phyloP scores from a whole-genome alignment of 192 early-diverging fungal species.

The Endogone sp. region DNA sequence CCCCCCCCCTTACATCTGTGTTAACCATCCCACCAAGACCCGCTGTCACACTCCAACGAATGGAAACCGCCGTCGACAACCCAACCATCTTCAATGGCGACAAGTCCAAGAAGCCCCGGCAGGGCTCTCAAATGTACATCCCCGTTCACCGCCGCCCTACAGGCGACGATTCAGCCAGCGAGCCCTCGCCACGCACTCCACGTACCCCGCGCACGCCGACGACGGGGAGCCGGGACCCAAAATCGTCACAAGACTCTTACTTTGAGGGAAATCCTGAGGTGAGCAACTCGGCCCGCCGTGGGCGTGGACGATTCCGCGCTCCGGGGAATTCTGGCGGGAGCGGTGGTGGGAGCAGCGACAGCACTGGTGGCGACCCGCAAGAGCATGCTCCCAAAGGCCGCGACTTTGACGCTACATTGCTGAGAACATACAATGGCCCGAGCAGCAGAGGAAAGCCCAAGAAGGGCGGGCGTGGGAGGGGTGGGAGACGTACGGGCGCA shows the following conservation, averaged over 20 bases:
- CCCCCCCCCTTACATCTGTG: not conserved
- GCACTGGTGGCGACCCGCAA: not conserved
- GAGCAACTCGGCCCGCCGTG: not conserved
- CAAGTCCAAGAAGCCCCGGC: not conserved
- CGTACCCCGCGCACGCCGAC: not conserved
- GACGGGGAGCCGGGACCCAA: too few species aligned
- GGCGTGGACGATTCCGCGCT: not conserved
- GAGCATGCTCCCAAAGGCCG: not conserved
- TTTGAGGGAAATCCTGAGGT: not conserved
- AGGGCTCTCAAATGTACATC: not conserved
- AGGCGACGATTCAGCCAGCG: not conserved
- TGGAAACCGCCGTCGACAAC: not conserved
- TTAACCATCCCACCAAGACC: too few species aligned
- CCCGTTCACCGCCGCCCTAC: not conserved
- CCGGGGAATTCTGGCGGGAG: not conserved
- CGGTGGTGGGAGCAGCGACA: not conserved
- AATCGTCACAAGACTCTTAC: not conserved
- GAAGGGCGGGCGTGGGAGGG: not conserved
- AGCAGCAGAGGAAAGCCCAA: not conserved
- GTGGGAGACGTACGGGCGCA: not conserved
- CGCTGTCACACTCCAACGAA: not conserved
- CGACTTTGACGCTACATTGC: slow-evolving; percentile 1
- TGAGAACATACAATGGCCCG: not conserved
- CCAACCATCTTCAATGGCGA: not conserved
- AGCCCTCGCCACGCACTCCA: not conserved